These are phyloP conservation scores for Diaporthe sp. DNA, from an alignment of 2,329 filamentous ascomycete genomes.

Conservation along the genomic window DNA sequence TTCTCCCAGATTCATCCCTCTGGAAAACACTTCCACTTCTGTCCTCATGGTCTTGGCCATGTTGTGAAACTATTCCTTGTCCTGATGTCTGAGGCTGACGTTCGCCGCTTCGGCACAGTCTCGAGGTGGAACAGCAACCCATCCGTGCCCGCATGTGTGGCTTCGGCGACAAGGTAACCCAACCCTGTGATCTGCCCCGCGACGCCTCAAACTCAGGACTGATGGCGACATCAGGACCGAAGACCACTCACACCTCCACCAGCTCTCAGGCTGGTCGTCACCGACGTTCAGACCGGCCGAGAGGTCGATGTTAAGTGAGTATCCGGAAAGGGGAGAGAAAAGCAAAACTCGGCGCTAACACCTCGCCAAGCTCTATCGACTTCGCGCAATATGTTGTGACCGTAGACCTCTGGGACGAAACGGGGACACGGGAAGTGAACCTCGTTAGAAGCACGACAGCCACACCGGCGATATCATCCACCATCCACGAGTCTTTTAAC, in stretches of 20 bases:
- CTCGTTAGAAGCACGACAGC: slow-evolving; percentile 75
- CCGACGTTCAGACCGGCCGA: slow-evolving; percentile 79
- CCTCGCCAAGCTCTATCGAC: slow-evolving; percentile 34
- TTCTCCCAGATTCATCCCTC: neutral
- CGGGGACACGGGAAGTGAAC: slow-evolving; percentile 75
- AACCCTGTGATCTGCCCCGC: slow-evolving; percentile 27
- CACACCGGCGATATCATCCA: slow-evolving; percentile 81
- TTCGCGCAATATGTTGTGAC: slow-evolving; percentile 65
- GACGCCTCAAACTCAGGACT: slow-evolving; percentile 10
- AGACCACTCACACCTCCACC: slow-evolving; percentile 96
- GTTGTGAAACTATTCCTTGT: neutral
- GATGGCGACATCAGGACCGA: slow-evolving; percentile 75
- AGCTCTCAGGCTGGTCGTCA: slow-evolving; percentile 87
- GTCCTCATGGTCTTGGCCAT: neutral
- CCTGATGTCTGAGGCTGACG: slow-evolving; percentile 21
- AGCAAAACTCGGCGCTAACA: slow-evolving; percentile 40
- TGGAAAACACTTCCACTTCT: neutral
- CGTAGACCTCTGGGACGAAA: slow-evolving; percentile 77
- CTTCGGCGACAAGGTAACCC: slow-evolving; percentile 92
- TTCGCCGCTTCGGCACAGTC: slow-evolving; percentile 55
- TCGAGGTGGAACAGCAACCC: slow-evolving; percentile 91
- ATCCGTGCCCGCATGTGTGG: slow-evolving; percentile 97
- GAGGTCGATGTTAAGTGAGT: slow-evolving; percentile 87
- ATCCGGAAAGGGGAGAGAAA: neutral
- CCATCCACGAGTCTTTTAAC: slow-evolving; percentile 83